These are phyloP conservation scores for Diaporthe batatas DNA, from an alignment of 2,329 filamentous ascomycete genomes.

Conservation along the genomic window DNA sequence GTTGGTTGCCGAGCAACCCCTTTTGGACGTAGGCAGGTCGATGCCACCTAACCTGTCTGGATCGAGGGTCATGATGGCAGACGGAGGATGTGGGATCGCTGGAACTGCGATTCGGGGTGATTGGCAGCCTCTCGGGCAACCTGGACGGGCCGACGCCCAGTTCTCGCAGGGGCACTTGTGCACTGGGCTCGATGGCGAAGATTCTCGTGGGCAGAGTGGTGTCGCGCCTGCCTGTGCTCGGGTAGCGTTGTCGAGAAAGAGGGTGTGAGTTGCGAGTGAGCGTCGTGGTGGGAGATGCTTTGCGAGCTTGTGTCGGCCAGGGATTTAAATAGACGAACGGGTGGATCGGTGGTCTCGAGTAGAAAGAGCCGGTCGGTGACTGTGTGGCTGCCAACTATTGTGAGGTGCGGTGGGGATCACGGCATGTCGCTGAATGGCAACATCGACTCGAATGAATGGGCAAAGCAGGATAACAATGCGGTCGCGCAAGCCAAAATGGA, in stretches of 20 bases:
- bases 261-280: not conserved
- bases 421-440: conserved; percentile 20
- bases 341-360: not conserved
- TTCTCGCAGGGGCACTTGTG: not conserved
- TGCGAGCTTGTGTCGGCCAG: not conserved
- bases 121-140: conserved; percentile 7
- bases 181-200: not conserved
- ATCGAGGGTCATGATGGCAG: conserved; percentile 38
- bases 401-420: conserved; percentile 7
- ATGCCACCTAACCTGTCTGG: conserved; percentile 31
- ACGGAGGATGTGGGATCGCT: not conserved
- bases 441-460: not conserved
- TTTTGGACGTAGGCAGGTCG: conserved; percentile 34
- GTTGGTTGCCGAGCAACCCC: conserved; percentile 38
- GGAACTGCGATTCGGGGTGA: conserved; percentile 1
- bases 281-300: conserved; percentile 4
- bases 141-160: conserved; percentile 18
- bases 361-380: not conserved
- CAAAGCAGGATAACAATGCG: conserved; percentile 30
- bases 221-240: conserved; percentile 22
- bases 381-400: conserved; percentile 20
- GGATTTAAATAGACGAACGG: not conserved
- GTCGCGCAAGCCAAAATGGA: conserved; percentile 26
- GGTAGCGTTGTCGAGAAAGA: not conserved
- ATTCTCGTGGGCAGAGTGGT: not conserved